Base-by-base conservation (phyloP, 352 stramenopile genomes). In the Aphanomyces cochlioides region DNA sequence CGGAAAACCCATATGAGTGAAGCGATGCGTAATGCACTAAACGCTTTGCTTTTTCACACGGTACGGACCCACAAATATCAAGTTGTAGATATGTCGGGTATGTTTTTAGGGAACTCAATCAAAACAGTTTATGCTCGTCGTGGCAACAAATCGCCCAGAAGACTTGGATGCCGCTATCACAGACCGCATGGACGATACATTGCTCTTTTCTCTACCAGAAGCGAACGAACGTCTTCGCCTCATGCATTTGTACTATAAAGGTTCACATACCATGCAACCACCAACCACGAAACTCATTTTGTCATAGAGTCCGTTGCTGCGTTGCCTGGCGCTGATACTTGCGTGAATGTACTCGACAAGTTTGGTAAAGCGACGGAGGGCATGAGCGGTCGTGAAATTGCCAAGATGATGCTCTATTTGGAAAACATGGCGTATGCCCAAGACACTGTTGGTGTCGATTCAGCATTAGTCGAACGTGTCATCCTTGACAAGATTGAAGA, bases 391-490 rank as follows among this genome's bases (percentile, higher is more conserved):
- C 83, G 88, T 19, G 88, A 96, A 72, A 93, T 95, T 60, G 81
- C 83, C 17, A 94, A 95, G 66, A 90, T 93, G 77, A 91, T 95
- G 80, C 73, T 94, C 28, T 90, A 90, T 50, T 77, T 95, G 63
- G 84, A 96, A 74, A 90, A 81, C 64, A 87, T 90, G 40, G 85
- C 89, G 64, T 92, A 90, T 47, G 84, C 82, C 12, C 83, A 92
- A 65, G 79, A 90, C 48, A 75, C 85, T 50, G 77, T 90, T 34
- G 67, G 76, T 5, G 74, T 90, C 12, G 84, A 77, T 7, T 74
- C 72, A 5, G 76, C 77, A 47, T 74, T 92, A 8, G 69, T 92
- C 2, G 74, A 85, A 17, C 81, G 82, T 28, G 83, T 92, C 5
- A 74, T 91, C 1, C 69, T 71, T n/a, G 83, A 90, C 19, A 92